Evolutionary conservation across 2,329 filamentous ascomycete genomes (phyloP).

Genomic region (Diaporthe velutina): DNA sequence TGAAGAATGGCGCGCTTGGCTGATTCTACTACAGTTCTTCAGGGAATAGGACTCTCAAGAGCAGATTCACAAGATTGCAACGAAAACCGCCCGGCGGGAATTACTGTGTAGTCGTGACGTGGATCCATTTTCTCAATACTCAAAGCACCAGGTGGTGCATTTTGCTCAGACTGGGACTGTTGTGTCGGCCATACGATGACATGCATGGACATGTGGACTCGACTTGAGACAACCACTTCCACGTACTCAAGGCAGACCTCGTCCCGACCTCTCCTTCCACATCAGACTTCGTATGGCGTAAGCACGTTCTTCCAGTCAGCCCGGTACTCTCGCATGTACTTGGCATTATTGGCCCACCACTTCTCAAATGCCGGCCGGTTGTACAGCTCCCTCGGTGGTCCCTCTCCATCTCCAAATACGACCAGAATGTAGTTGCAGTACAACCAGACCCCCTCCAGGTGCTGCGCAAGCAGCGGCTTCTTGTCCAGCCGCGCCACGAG

Average conservation of each 20-base stretch:
- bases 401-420: not conserved
- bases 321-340: not conserved
- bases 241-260: not conserved
- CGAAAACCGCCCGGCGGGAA: no score
- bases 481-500: not conserved
- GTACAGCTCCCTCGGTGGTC: not conserved
- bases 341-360: not conserved
- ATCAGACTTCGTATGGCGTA: not conserved
- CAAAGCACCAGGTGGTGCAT: not conserved
- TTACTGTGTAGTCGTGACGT: no score
- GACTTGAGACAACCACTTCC: not conserved
- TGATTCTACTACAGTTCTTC: not conserved
- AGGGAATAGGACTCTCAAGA: not conserved
- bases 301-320: not conserved
- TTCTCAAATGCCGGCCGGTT: conserved; percentile 13
- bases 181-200: not conserved
- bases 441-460: conserved; percentile 4
- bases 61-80: not conserved
- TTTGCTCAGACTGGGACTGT: not conserved
- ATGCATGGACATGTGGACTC: not conserved
- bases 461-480: not conserved
- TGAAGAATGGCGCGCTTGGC: not conserved
- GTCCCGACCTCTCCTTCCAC: no score
- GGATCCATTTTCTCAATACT: not conserved
- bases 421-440: conserved; percentile 10